These are phyloP conservation scores for Linaria vulgaris DNA, from an alignment of 257 asterid species.

Conservation along the genomic window DNA sequence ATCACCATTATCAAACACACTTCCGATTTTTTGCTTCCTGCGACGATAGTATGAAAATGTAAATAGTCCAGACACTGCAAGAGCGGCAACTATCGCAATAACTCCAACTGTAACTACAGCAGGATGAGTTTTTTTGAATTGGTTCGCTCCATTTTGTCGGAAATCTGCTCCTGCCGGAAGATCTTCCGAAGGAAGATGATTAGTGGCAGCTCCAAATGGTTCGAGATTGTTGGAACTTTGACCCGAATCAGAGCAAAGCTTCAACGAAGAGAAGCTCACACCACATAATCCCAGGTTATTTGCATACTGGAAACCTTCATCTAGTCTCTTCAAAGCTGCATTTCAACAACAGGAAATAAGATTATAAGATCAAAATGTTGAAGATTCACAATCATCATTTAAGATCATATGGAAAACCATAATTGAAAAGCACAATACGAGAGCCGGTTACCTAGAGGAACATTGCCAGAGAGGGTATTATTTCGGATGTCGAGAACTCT, in stretches of 20 bases:
- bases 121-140: slow-evolving; percentile 44
- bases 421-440: neutral
- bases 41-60: slow-evolving; percentile 73
- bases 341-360: slow-evolving; percentile 23
- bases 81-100: slow-evolving; percentile 38
- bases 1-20: slow-evolving; percentile 57
- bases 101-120: slow-evolving; percentile 43
- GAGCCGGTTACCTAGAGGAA: slow-evolving; percentile 65
- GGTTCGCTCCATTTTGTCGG: slow-evolving; percentile 31
- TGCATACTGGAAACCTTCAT: slow-evolving; percentile 75
- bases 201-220: slow-evolving; percentile 58
- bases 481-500: slow-evolving; percentile 76
- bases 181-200: slow-evolving; percentile 58
- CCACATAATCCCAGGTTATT: slow-evolving; percentile 85
- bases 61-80: slow-evolving; percentile 50
- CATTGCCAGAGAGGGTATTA: slow-evolving; percentile 85
- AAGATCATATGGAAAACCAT: neutral
- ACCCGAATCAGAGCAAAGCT: slow-evolving; percentile 48
- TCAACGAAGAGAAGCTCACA: slow-evolving; percentile 45
- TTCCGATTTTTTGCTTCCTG: slow-evolving; percentile 71
- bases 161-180: slow-evolving; percentile 85
- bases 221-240: slow-evolving; percentile 52
- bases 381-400: neutral
- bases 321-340: slow-evolving; percentile 76
- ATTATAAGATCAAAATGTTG: slow-evolving; percentile 1